Conservation (phyloP, 805 yeast species). For the Pichia manshurica region DNA sequence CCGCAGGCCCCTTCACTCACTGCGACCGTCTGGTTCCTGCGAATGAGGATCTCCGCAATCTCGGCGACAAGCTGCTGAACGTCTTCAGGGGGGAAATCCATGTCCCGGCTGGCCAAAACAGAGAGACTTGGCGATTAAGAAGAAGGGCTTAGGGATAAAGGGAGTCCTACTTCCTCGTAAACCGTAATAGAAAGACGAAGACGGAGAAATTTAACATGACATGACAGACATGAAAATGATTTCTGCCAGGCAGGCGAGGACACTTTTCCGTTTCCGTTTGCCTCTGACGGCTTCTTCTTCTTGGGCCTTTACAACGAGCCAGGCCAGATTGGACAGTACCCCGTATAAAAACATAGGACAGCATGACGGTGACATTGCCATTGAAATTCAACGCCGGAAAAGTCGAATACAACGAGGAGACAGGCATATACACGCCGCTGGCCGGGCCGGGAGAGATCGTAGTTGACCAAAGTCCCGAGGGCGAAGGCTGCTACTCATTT, state of each 20-base stretch:
- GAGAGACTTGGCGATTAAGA: too few species aligned
- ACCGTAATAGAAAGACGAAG: too few species aligned
- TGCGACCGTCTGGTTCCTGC: slow-evolving; percentile 59
- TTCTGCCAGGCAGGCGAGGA: background rate
- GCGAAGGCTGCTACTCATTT: slow-evolving; percentile 64
- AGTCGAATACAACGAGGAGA: slow-evolving; percentile 57
- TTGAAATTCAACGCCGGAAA: slow-evolving; percentile 71
- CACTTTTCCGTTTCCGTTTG: background rate
- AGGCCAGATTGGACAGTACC: too few species aligned
- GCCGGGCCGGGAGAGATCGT: slow-evolving; percentile 63
- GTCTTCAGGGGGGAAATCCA: slow-evolving; percentile 57
- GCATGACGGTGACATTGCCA: slow-evolving; percentile 14
- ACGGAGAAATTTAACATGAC: too few species aligned
- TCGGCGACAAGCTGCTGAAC: slow-evolving; percentile 43
- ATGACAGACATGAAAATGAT: too few species aligned
- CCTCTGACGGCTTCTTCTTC: background rate
- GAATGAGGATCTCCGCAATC: slow-evolving; percentile 52
- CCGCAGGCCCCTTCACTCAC: slow-evolving; percentile 90
- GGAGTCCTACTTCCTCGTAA: too few species aligned
- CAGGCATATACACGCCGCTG: slow-evolving; percentile 62
- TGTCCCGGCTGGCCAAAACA: slow-evolving; percentile 7
- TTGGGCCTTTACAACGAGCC: too few species aligned
- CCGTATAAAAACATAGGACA: background rate
- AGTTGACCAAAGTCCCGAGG: slow-evolving; percentile 59
- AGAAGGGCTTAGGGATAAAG: too few species aligned